Evolutionary conservation across 345 rosid species (phyloP), one percentile per base, ranked within the genome.

Genomic region (Rubroshorea leprosula): DNA sequence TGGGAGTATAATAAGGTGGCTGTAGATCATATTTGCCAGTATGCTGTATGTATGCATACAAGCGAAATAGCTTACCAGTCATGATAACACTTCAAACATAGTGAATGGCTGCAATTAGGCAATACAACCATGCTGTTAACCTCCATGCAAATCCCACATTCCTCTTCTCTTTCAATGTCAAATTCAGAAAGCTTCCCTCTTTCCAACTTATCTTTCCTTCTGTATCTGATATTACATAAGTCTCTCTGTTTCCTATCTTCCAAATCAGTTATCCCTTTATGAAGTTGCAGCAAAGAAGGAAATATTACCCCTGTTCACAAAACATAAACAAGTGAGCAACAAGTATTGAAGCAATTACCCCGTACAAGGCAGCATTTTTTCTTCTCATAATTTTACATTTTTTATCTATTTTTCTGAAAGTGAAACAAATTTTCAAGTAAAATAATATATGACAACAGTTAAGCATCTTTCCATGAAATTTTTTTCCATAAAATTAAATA

Each of bases 61-160:
- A 3, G 39, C 24, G 17, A 20, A 50, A 48, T 64, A 47, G 54
- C 79, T 68, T 67, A 87, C 96, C 96, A 87, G 60, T 76, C 76
- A 6, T 61, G 77, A 46, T 72, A 84, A 68, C 96, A 87, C 53
- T 78, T 85, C 68, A 81, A 68, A 61, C 96, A 88, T 23, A 88
- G 35, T 55, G 86, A 81, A 73, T 88, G 96, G 61, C 73, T 66
- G 79, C 96, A 88, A 59, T 78, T 85, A 9, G 93, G 96, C 26
- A 88, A 66, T 15, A 83, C 90, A 14, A 85, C 78, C 75, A 69
- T 78, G 68, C 58, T 52, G 43, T 64, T 83, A 59, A 69, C 59
- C 83, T 81, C 96, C 80, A 88, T 55, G 69, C 96, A 88, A 70
- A 88, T 88, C 31, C 84, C 90, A 41, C 96, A 88, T 67, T 88